Evolutionary conservation across 257 asterid species (phyloP), one percentile per base, ranked within the genome.

Genomic region (Nicotiana paniculata): DNA sequence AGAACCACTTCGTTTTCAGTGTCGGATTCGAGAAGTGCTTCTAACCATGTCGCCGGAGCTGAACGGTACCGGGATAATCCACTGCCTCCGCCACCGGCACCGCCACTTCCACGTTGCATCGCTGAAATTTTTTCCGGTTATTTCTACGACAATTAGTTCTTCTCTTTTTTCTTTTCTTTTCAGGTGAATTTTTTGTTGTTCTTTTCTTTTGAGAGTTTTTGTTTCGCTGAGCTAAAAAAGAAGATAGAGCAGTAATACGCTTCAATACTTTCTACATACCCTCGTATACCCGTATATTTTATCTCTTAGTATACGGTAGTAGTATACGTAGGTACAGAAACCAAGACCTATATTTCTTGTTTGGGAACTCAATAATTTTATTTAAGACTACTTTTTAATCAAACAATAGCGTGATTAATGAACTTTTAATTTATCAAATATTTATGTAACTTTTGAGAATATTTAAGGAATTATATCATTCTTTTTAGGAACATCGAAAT

Each of bases 1-100:
- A 87, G 75, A 24, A 90, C 89, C 58, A 82, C 86, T n/a, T 92
- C 96, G 81, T 68, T 86, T 18, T 89, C 99, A 26, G 92, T 92
- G 35, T 93, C 98, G 11, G 93, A 87, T 77, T 95, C 98, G 30
- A 95, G 91, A n/a, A 95, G 85, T 2, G 98, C 98, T 86, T 95
- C 99, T 78, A 95, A 79, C 99, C 99, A 95, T 55, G 90, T 92
- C 9, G 93, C 94, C 81, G 99, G 99, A 90, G 98, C 99, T 46
- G 99, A 95, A 70, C 91, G 90, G 84, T 64, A 95, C 72, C 97
- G 89, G 53, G 94, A 87, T 58, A 95, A 89, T 81, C 90, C 88
- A 55, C 82, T 54, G 0, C 82, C 67, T 30, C 77, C 83, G 53
- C 53, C 77, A 33, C 55, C 77, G 16, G 35, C 95, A 81, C 92